Evolutionary conservation across 2,329 filamentous ascomycete genomes (phyloP), one percentile per base, ranked within the genome.

Genomic region (Chaetomium strumarium): DNA sequence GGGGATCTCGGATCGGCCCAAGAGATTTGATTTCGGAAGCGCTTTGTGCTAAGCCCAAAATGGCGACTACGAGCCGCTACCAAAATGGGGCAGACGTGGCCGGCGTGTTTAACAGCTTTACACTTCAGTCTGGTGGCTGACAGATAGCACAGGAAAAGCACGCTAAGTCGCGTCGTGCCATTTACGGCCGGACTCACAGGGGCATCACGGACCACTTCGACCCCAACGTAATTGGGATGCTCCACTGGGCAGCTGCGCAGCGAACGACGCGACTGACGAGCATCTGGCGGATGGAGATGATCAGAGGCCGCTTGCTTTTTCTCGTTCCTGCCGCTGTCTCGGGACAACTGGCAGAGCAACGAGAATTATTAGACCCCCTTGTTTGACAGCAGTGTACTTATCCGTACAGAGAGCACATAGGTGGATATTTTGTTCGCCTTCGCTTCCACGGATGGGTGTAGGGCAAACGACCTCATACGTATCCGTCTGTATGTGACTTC

Each of bases 21-120:
- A 51, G 55, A 54, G 53, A 58, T 58, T 52, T 49, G 54, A 58
- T 58, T 56, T 56, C 54, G 56, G 49, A 48, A 40, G 52, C 52
- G 49, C 39, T 5, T 5, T 19, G 34, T n/a, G 33, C 56, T 56
- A 56, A 34, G 12, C 49, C 49, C 31, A 43, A 45, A 52, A 44
- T 42, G 57, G 55, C 47, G 33, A 45, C 47, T 12, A 2, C 36
- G 30, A 19, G 13, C 7, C 24, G 46, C 39, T 13, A 20, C 48
- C 50, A 43, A 29, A 48, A 48, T 24, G 12, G 40, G 50, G 53
- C 19, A 24, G 34, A 12, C 20, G 7, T 20, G 34, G 29, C 19
- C 30, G 16, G 13, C 34, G 7, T 8, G 3, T 12, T n/a, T 55
- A 55, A 46, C 52, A 51, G 9, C 6, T n/a, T 10, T 14, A 3